Percentiles rank a stretch among this genome's conserved stretches.
Conservation (phyloP, 2,329 filamentous ascomycete species). For the Gyromitra esculenta region DNA sequence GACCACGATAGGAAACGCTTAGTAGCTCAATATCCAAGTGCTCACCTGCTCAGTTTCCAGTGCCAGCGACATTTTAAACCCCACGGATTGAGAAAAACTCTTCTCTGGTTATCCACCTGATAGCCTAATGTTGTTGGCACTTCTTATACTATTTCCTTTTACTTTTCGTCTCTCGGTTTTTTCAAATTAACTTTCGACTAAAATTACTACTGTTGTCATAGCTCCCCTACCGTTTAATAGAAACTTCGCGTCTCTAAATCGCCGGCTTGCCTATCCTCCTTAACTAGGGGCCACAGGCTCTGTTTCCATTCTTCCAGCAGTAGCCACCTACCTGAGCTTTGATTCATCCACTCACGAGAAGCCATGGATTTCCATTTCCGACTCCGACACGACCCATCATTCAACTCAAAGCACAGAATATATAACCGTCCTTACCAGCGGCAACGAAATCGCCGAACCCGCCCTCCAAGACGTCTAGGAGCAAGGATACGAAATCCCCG, state of each 20-base stretch:
- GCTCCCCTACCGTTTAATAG: neutral
- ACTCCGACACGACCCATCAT: neutral
- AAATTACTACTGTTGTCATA: neutral
- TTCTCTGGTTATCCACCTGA: neutral
- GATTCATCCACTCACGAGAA: neutral
- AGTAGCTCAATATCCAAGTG: neutral
- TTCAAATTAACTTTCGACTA: neutral
- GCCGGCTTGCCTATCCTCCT: neutral
- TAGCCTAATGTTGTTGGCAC: neutral
- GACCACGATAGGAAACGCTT: neutral
- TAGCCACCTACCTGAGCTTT: neutral
- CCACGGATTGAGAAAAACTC: neutral
- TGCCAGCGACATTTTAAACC: neutral
- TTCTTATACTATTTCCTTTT: neutral
- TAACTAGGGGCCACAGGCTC: neutral
- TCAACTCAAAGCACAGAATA: neutral
- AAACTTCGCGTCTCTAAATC: neutral
- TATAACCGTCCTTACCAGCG: neutral
- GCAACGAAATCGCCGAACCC: neutral
- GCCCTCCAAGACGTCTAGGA: neutral
- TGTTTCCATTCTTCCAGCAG: neutral
- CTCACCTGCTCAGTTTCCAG: neutral
- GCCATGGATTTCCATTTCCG: constrained; percentile 11
- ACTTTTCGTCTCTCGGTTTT: neutral
- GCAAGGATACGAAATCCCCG: neutral